Evolutionary conservation across 2,329 filamentous ascomycete species (phyloP).

Genomic region (Mycosphaerella sp.): DNA sequence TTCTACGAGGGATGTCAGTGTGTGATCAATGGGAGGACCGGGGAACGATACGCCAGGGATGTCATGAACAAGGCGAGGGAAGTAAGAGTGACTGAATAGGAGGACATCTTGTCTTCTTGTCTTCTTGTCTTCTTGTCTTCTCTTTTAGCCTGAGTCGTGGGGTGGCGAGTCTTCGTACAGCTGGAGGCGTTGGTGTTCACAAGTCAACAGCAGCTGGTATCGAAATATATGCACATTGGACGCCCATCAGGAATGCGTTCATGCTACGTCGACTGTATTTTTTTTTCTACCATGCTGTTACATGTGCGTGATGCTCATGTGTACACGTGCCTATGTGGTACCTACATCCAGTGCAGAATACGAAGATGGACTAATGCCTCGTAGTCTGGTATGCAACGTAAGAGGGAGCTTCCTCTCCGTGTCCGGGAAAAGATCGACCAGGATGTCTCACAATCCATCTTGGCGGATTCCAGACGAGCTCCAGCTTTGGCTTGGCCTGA

Average conservation of each 20-base stretch:
- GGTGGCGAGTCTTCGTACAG: not conserved
- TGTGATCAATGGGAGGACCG: not conserved
- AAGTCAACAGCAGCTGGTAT: too few relatives aligned
- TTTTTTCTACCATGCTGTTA: not conserved
- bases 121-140: not conserved
- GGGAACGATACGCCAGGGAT: not conserved
- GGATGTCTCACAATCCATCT: constrained; percentile 5
- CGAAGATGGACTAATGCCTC: not conserved
- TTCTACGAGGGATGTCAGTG: not conserved
- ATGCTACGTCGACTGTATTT: not conserved
- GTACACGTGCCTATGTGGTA: not conserved
- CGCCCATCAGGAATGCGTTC: not conserved
- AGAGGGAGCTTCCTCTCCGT: not conserved
- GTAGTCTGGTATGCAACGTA: constrained; percentile 1
- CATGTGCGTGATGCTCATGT: not conserved
- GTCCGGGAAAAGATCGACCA: not conserved
- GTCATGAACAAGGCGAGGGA: not conserved
- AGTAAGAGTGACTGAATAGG: not conserved
- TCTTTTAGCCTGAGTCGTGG: not conserved
- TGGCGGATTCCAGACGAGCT: constrained; percentile 1
- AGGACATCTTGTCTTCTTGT: not conserved
- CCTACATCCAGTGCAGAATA: not conserved
- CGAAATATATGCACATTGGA: too few relatives aligned
- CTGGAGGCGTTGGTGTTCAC: too few relatives aligned
- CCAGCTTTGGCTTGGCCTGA: constrained; percentile 1